Conservation (phyloP, 306 rosid species). For the Luffa acutangula region DNA sequence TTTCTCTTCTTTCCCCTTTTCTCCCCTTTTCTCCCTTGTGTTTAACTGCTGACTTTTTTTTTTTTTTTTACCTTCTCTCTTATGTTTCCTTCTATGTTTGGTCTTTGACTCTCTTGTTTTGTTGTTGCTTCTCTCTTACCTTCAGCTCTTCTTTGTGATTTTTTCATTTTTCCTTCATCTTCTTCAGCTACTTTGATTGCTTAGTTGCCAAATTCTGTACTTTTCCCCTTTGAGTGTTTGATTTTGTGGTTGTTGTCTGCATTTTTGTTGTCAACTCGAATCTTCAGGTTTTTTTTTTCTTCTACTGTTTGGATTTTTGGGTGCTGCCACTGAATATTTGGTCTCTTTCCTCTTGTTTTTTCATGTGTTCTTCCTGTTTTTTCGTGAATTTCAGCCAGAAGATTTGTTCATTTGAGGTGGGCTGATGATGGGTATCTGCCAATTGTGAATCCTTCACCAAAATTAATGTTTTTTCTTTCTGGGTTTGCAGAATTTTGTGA, state of each 20-base stretch:
- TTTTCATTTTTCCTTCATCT: not conserved
- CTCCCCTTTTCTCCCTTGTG: not conserved
- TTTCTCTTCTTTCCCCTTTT: not conserved
- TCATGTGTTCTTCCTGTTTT: conserved; percentile 14
- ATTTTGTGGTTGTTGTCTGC: conserved; percentile 4
- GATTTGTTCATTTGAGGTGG: conserved; percentile 25
- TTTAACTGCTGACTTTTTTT: not conserved
- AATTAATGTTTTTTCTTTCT: not conserved
- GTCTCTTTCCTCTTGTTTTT: not conserved
- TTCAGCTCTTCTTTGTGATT: not conserved
- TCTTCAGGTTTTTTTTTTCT: not conserved
- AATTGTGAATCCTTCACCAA: conserved; percentile 3
- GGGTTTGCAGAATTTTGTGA: not conserved
- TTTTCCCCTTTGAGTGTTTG: not conserved
- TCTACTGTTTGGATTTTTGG: conserved; percentile 15
- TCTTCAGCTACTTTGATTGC: conserved; percentile 1
- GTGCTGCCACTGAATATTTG: conserved; percentile 2
- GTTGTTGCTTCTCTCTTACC: not conserved
- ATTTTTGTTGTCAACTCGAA: not conserved
- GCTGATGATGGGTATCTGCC: conserved; percentile 16
- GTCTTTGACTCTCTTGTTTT: not conserved
- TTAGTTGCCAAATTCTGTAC: not conserved
- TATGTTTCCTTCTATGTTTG: not conserved
- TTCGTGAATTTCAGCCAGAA: conserved; percentile 13
- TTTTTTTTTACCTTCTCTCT: not conserved